A percentile compares a stretch with the other conserved stretches of the same genome.
phyloP scores from a whole-genome alignment of 805 yeast species.

The Teunomyces tritomae region DNA sequence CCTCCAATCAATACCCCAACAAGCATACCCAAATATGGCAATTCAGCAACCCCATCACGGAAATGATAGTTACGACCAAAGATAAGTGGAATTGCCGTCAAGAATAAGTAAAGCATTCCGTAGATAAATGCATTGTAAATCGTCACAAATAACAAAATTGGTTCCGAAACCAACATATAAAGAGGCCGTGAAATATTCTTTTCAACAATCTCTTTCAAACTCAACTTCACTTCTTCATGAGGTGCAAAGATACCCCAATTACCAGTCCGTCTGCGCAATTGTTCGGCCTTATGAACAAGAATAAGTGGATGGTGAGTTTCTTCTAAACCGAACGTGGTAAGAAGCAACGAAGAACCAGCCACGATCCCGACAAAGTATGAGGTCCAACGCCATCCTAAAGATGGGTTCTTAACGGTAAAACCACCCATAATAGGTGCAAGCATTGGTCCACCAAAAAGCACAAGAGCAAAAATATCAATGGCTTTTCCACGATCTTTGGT shows the following conservation, averaged over 20 bases:
- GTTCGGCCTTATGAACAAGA: constrained; percentile 32
- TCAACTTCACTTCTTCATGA: constrained; percentile 32
- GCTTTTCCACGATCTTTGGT: constrained; percentile 72
- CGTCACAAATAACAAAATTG: constrained; percentile 42
- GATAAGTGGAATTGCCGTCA: constrained; percentile 44
- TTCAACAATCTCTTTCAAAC: constrained; percentile 32
- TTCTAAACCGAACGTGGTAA: constrained; percentile 30
- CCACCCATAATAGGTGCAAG: constrained; percentile 67
- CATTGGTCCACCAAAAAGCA: constrained; percentile 78
- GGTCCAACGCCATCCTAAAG: constrained; percentile 58
- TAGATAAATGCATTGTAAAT: constrained; percentile 49
- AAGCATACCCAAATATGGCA: constrained; percentile 33
- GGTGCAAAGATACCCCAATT: constrained; percentile 41
- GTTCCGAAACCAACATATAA: constrained; percentile 38
- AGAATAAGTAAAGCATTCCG: constrained; percentile 45
- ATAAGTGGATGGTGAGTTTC: constrained; percentile 43
- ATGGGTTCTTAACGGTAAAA: constrained; percentile 36
- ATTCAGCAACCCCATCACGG: constrained; percentile 20
- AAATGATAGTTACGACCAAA: constrained; percentile 39
- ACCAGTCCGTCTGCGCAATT: constrained; percentile 37
- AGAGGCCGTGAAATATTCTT: constrained; percentile 39
- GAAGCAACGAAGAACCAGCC: constrained; percentile 29
- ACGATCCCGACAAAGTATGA: constrained; percentile 49
- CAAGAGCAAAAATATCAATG: constrained; percentile 64
- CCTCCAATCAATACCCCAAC: constrained; percentile 36